Base-by-base conservation (phyloP, 208 protist species). In the Leishmania aethiopica region DNA sequence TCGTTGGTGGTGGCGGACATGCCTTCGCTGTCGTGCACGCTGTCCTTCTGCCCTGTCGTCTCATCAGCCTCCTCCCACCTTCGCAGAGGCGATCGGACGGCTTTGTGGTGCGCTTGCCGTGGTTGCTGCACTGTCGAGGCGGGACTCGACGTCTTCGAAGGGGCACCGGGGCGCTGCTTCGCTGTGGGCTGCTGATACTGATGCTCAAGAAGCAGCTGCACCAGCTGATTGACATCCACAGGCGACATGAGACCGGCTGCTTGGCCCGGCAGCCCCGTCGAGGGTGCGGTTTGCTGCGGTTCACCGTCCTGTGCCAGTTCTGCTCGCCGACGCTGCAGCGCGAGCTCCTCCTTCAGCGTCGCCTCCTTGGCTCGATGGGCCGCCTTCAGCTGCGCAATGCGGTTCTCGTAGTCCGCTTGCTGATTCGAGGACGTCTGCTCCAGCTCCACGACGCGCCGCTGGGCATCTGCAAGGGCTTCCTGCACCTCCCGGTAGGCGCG, bases 311-410 rank as follows among this genome's bases (percentile, higher is more conserved):
- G 72, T 35, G 55, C 35, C 17, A 8, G 3, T 13, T 67, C 35
- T 40, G 10, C 35, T 25, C 55, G 49, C 42, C 80, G 77, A 45
- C 82, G 78, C 69, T 85, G 79, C 64, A 84, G 28, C 51, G 62
- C 37, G 32, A 90, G n/a, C 47, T 90, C 84, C 25, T 81, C 77
- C 71, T 64, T 55, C 62, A 91, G 51, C 10, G 84, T 88, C 42
- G 79, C 51, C 22, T 82, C 79, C 19, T 81, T 84, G 28, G 75
- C 85, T 3, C 62, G 57, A 60, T 91, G 84, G 15, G 80, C 88
- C n/a, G 64, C 80, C 72, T 88, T 86, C 57, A 89, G 59, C 77
- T 83, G 79, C 25, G 64, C 66, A 51, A 90, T 59, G 19, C 81
- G 84, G 19, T 28, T 75, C 51, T 88, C 87, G 42, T 47, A 77